Base-by-base conservation (phyloP, 768 basidiomycete species). In the Lentinula edodes region DNA sequence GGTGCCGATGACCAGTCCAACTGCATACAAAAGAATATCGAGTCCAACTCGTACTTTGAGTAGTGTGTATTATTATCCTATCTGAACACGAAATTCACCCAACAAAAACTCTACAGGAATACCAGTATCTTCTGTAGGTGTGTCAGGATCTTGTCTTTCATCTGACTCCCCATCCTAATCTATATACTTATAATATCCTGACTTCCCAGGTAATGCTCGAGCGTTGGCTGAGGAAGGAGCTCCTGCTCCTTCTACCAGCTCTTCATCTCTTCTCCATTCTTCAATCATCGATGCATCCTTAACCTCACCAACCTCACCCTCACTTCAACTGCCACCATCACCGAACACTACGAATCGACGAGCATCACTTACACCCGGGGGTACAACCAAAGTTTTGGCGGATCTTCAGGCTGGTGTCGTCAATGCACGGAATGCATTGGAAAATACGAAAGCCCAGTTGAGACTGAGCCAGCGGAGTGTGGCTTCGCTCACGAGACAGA, bases 321-420 rank as follows among this genome's bases (percentile, higher is more conserved):
- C 80, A 7, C 73, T 81, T 1, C 78, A 75, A 58, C 79, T 81
- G 5, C 83, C 87, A 13, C 74, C 76, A 5, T 82, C 88, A n/a
- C 81, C 78, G 8, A 70, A 68, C 6, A 53, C 52, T 51, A 62
- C 65, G 8, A 62, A 63, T 64, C 73, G 78, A 66, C 81, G 87
- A 52, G 72, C 82, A 53, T 82, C 90, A 4, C 76, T 90, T 50
- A 85, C 87, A 13, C 88, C 90, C 0, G 89, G 87, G 1, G 89
- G 88, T 7, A 94, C 91, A 9, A 93, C 93, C 15, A 93, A 90
- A 68, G 93, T 95, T 28, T 78, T 95, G 59, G 90, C 90, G 1
- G 91, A 93, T 71, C 80, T 95, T 20, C 93, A 95, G 71, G 82
- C 88, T 0, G 93, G 91, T 55, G 90, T 94, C 6, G 77, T 87